phyloP scores from a whole-genome alignment of 176 grass and related monocot genomes.

The Eremochloa ophiuroides region DNA sequence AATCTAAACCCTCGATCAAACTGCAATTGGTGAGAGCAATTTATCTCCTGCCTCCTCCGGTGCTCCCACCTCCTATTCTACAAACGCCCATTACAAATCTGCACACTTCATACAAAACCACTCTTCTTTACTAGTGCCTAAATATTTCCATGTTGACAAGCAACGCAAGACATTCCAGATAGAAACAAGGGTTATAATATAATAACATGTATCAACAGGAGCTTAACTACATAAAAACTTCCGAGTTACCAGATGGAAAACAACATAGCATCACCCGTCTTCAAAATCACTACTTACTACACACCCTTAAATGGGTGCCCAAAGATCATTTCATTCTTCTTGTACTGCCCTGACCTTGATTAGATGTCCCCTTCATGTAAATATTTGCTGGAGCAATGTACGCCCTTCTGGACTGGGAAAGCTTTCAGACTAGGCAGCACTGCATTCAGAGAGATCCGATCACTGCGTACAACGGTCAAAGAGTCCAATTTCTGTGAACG shows the following conservation, averaged over 20 bases:
- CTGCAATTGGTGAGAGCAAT: neutral
- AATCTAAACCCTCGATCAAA: too few relatives aligned
- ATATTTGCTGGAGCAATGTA: neutral
- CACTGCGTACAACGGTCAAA: conserved; percentile 28
- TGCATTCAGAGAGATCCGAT: conserved; percentile 35
- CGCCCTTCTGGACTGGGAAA: neutral
- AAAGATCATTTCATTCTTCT: neutral
- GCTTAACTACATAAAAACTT: neutral
- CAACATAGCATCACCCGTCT: neutral
- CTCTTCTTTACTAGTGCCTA: neutral
- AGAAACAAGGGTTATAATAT: too few relatives aligned
- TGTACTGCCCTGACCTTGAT: neutral
- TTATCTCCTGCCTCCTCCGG: neutral
- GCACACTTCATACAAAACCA: neutral
- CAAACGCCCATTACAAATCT: neutral
- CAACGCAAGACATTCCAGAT: neutral
- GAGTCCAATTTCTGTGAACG: conserved; percentile 38
- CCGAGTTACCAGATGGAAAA: neutral
- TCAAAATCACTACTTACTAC: neutral
- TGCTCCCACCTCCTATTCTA: neutral
- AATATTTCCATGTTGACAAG: neutral
- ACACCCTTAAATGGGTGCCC: neutral
- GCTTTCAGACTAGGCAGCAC: neutral
- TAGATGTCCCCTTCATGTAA: neutral
- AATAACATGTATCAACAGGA: neutral